Conservation (phyloP, 805 yeast species). For the Hanseniaspora lindneri region DNA sequence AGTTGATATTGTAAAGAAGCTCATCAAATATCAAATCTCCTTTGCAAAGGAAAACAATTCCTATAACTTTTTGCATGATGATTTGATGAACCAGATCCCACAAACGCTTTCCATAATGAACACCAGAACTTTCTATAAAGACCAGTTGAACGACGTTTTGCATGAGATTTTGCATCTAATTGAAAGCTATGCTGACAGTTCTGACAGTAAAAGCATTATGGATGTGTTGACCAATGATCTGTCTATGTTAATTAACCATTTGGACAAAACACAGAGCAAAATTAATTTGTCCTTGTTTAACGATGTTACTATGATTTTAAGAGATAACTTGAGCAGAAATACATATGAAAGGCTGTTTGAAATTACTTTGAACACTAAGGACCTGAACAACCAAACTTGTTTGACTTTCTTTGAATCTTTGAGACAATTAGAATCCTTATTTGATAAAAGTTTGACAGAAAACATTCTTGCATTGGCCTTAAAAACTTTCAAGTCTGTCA, state of each 20-base stretch:
- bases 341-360: conserved; percentile 5
- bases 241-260: neutral
- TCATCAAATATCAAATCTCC: conserved; percentile 38
- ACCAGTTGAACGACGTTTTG: conserved; percentile 74
- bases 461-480: conserved; percentile 23
- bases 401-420: conserved; percentile 14
- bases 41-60: conserved; percentile 20
- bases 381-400: conserved; percentile 8
- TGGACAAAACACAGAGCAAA: conserved; percentile 3
- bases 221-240: conserved; percentile 4
- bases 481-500: conserved; percentile 23
- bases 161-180: conserved; percentile 46
- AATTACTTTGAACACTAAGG: conserved; percentile 3
- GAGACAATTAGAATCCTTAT: conserved; percentile 1
- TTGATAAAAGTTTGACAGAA: neutral
- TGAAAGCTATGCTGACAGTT: conserved; percentile 22
- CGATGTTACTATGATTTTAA: conserved; percentile 9
- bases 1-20: conserved; percentile 56
- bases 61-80: conserved; percentile 20
- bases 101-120: conserved; percentile 58
- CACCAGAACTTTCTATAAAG: conserved; percentile 70
- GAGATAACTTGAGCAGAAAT: neutral
- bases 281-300: conserved; percentile 8
- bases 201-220: neutral
- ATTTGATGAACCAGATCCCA: conserved; percentile 37